Base-by-base conservation (phyloP, 202 grass and related monocot species). In the Zizania palustris region DNA sequence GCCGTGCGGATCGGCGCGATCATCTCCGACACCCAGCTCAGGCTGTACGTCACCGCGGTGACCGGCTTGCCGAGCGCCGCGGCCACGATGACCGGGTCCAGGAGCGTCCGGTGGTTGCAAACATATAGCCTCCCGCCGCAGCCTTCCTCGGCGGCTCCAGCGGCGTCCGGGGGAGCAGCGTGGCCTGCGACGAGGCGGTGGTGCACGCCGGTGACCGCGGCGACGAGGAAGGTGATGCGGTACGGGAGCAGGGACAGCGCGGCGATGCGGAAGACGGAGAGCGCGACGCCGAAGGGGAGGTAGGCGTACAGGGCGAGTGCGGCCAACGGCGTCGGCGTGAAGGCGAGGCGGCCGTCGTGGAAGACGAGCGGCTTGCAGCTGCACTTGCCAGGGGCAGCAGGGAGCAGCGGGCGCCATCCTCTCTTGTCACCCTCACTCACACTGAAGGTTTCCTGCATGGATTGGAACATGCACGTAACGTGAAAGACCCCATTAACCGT, bases 341-440 rank as follows among this genome's bases (percentile, higher is more conserved):
- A 87, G 36, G 89, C 86, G 21, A 96, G 79, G 9, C 92, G 84
- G 21, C 92, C 92, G 63, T 96, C 92, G 75, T 96, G 92, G 87
- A 96, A 96, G 67, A 96, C 50, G 46, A 96, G 60, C 18, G 89
- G 84, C 63, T 76, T 63, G 8, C 79, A 84, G 7, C 82, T 84
- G 84, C 91, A 96, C 43, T 45, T 63, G 44, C 56, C n/a, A n/a
- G n/a, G n/a, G n/a, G n/a, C n/a, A n/a, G n/a, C n/a, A n/a, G n/a
- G 63, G 14, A 79, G 72, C 69, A 92, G 54, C 0, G 67, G 37
- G 38, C 80, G 63, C 90, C 90, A 79, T 60, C 53, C 62, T 14
- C 55, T 81, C 77, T 78, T 75, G 71, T 93, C 90, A 12, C 67
- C 57, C 34, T 90, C 80, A 39, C 61, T 80, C 45, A 69, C 68